Evolutionary conservation across 1,139 yeast genomes (phyloP), one percentile per base, ranked within the genome.

Genomic region (Pichia sp.): DNA sequence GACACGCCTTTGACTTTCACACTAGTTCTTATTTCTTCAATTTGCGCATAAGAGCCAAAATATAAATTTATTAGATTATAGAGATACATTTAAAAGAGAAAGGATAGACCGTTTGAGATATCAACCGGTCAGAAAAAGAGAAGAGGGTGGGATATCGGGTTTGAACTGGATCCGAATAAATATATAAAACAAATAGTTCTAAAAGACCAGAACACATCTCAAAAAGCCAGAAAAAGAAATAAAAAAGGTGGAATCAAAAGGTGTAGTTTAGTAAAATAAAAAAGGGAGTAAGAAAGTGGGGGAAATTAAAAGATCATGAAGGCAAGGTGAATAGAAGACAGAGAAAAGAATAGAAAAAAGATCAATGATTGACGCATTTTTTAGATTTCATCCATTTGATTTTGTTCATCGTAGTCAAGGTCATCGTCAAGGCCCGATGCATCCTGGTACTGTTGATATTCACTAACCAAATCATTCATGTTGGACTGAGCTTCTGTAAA

Each of bases 401-500:
- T 82, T 66, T 82, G 88, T 64, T 81, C 85, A 58, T 78, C 87
- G 68, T 81, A 84, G 54, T 84, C 92, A 67, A 81, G 72, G 60
- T 82, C 86, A 65, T 82, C 87, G 64, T 87, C 95, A 58, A 84
- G 87, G 60, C 84, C 79, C 57, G 83, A 79, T 46, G 90, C 93
- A 63, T 86, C 93, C 77, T 89, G 96, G 76, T 90, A 89, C 75
- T 90, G 96, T 75, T 88, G 95, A 72, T 89, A 89, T 73, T 90
- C 97, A 67, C 85, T 82, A 57, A 90, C 90, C 70, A 90, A 79
- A 73, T 90, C 97, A 65, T 81, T 82, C 90, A 90, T 84, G 72
- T 90, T 88, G 54, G 83, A 76, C 68, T 79, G 90, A 53, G 97
- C 97, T 75, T 90, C 97, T 59, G 90, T 82, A 72, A 90, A 90